phyloP scores from a whole-genome alignment of 805 yeast genomes.

The Starmerella stigmatis region DNA sequence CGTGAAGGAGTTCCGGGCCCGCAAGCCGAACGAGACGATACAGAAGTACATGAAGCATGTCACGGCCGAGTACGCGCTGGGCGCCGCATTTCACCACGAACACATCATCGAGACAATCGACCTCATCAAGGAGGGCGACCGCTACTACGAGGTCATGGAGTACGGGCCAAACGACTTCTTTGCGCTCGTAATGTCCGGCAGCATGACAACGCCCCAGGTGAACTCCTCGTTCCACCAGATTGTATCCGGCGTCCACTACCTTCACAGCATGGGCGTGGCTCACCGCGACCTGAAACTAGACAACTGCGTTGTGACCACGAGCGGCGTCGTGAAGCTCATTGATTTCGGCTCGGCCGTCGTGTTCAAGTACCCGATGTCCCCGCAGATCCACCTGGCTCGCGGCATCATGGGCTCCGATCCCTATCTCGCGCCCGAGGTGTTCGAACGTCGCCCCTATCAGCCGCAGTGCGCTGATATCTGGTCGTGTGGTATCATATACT shows the following conservation, averaged over 20 bases:
- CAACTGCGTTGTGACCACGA: constrained; percentile 70
- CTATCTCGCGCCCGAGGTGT: constrained; percentile 85
- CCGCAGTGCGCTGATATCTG: constrained; percentile 84
- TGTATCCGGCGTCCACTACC: constrained; percentile 57
- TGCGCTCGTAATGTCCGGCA: constrained; percentile 82
- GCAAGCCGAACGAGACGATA: constrained; percentile 50
- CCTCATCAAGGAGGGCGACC: constrained; percentile 55
- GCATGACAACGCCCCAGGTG: constrained; percentile 59
- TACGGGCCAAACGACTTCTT: constrained; percentile 87
- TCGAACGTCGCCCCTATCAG: constrained; percentile 51
- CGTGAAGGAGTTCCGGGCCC: constrained; percentile 71
- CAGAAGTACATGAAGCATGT: constrained; percentile 68
- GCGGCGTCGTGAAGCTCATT: constrained; percentile 73
- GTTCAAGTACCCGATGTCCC: constrained; percentile 55
- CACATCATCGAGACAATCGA: constrained; percentile 77
- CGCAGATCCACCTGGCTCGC: constrained; percentile 50
- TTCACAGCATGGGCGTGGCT: constrained; percentile 76
- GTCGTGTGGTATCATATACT: constrained; percentile 85
- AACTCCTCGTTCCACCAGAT: constrained; percentile 79
- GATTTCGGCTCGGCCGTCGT: constrained; percentile 92
- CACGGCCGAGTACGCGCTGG: constrained; percentile 70
- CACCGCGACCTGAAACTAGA: constrained; percentile 89
- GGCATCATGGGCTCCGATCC: constrained; percentile 97
- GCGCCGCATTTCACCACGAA: constrained; percentile 64
- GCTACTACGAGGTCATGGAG: constrained; percentile 76